phyloP scores from a whole-genome alignment of 805 yeast genomes.

The Metschnikowia lunata region DNA sequence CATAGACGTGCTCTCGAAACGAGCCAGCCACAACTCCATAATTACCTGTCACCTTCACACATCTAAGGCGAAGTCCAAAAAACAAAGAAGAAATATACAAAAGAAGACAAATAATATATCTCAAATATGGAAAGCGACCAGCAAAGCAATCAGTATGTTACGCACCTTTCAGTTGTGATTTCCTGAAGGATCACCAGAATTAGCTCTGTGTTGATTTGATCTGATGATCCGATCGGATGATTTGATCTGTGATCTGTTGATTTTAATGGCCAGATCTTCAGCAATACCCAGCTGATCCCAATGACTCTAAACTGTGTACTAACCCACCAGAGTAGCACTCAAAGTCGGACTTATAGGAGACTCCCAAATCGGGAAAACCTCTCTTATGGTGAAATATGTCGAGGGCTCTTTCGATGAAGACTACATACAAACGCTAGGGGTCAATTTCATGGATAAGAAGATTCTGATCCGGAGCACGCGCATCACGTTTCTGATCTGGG shows the following conservation, averaged over 20 bases:
- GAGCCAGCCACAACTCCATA: no score
- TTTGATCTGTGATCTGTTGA: not conserved
- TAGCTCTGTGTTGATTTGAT: no score
- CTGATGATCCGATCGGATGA: no score
- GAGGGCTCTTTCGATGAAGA: slow-evolving; percentile 90
- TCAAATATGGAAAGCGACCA: slow-evolving; percentile 19
- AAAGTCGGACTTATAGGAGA: slow-evolving; percentile 94
- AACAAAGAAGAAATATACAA: no score
- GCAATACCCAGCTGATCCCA: not conserved
- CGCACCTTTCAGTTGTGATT: slow-evolving; percentile 3
- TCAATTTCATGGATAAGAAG: slow-evolving; percentile 88
- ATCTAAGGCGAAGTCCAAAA: no score
- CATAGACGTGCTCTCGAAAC: no score
- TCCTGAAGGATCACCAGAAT: no score
- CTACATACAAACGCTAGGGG: slow-evolving; percentile 92
- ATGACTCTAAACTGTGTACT: slow-evolving; percentile 12
- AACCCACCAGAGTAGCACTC: slow-evolving; percentile 49
- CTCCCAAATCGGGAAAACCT: slow-evolving; percentile 93
- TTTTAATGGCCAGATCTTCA: not conserved
- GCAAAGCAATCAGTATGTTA: slow-evolving; percentile 36
- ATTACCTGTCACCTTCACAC: no score
- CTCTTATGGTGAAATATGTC: slow-evolving; percentile 95
- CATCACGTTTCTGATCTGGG: slow-evolving; percentile 91
- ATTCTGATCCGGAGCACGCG: slow-evolving; percentile 81
- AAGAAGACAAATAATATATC: no score